Evolutionary conservation across 768 basidiomycete genomes (phyloP).

Genomic region (Asterophora parasitica): DNA sequence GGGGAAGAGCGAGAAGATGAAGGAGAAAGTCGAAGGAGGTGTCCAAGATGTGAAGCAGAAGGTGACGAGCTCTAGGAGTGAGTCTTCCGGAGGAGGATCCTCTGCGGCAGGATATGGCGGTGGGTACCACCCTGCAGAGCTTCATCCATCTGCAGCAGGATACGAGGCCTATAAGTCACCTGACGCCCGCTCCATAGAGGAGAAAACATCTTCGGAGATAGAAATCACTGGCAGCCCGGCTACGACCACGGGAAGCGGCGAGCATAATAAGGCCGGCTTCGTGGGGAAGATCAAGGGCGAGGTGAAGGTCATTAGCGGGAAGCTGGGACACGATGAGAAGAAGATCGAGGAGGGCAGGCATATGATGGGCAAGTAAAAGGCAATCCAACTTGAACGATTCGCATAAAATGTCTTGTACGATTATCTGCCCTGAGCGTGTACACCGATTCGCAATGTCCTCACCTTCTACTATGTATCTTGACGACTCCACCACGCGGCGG

Average conservation of each 20-base stretch:
- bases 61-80: neutral
- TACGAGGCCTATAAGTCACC: neutral
- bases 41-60: neutral
- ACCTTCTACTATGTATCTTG: too few species aligned
- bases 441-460: too few species aligned
- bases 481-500: too few species aligned
- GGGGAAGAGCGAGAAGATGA: neutral
- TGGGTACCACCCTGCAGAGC: neutral
- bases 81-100: too few species aligned
- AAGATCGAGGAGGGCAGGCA: slow-evolving; percentile 33
- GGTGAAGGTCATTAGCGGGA: slow-evolving; percentile 32
- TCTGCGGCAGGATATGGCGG: too few species aligned
- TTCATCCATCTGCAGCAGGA: neutral
- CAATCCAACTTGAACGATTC: too few species aligned
- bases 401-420: neutral
- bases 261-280: slow-evolving; percentile 24
- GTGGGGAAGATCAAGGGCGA: slow-evolving; percentile 35
- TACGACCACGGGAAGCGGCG: slow-evolving; percentile 1
- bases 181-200: neutral
- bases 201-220: neutral
- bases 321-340: slow-evolving; percentile 29
- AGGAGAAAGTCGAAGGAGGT: neutral
- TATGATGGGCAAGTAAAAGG: slow-evolving; percentile 26
- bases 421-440: neutral
- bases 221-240: neutral